Base-by-base conservation (phyloP, 176 grass and related monocot genomes). In the Microstegium vimineum region DNA sequence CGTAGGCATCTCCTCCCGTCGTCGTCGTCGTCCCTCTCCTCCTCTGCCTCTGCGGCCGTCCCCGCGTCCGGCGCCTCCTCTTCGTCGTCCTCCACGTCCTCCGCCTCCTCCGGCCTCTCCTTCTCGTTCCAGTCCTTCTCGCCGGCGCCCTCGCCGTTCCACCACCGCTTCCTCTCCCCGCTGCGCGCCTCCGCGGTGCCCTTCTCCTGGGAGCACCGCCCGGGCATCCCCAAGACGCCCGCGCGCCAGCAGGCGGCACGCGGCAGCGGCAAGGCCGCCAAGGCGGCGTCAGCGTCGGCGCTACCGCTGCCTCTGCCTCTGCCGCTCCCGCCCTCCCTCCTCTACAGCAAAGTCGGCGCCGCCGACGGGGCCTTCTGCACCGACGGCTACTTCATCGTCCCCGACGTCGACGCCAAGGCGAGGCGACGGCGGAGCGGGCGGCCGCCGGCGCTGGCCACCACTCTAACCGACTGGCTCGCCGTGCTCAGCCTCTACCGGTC, bases 141-240 rank as follows among this genome's bases (percentile, higher is more conserved):
- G 17, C 76, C 87, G 22, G 68, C 52, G 40, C 75, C 85, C 30
- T 92, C 84, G 36, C 90, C 90, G 32, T 87, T 90, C 76, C 90
- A 81, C 82, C 81, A 87, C 85, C 87, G 65, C 57, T 87, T 87
- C 62, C 80, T 88, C 71, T 88, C 87, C 31, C 90, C 93, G 71
- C 69, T 87, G 27, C 77, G 83, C 72, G 31, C 79, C 80, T 92
- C 83, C 27, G 89, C 88, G 1, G 67, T 95, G 42, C 93, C 93
- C 18, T 92, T 95, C 90, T 92, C 93, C 28, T 95, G 93, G 93
- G 93, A 95, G 71, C 90, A 90, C 71, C 88, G 88, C 42, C 93
- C 93, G 0, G 93, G 93, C 59, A 87, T 95, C 75, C 93, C 93
- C 85, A 90, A 86, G 76, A 90, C 85, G 1, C 90, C 93, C 52